A percentile compares a stretch with the other conserved stretches of the same genome.
These are phyloP conservation scores for Candida nitratophila DNA, from an alignment of 805 yeast genomes.

Conservation along the genomic window DNA sequence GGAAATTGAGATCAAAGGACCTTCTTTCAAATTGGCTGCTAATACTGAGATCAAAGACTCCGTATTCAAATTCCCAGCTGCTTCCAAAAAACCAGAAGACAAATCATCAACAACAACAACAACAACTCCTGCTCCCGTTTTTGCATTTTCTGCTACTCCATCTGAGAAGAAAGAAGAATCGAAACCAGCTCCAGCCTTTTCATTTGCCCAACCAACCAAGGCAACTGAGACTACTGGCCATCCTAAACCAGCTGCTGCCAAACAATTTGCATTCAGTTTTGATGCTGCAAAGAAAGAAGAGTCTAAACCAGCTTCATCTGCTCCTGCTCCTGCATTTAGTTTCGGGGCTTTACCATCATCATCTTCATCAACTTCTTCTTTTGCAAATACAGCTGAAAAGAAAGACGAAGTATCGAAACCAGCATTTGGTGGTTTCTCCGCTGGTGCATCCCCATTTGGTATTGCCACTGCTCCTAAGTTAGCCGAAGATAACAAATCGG, in stretches of 20 bases:
- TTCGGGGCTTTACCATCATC: constrained; percentile 2
- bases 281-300: constrained; percentile 4
- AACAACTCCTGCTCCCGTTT: not conserved
- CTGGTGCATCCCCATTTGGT: constrained; percentile 1
- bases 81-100: constrained; percentile 4
- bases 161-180: constrained; percentile 8
- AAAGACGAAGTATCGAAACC: not conserved
- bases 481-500: too few species aligned
- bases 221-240: too few species aligned
- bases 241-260: constrained; percentile 3
- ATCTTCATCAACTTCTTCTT: not conserved
- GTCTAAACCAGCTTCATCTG: not conserved
- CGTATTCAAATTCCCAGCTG: constrained; percentile 22
- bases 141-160: not conserved
- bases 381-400: not conserved
- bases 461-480: not conserved
- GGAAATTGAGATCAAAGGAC: constrained; percentile 67
- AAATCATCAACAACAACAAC: not conserved
- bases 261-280: constrained; percentile 10
- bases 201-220: too few species aligned
- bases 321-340: constrained; percentile 1
- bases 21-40: constrained; percentile 44
- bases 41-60: constrained; percentile 28
- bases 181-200: constrained; percentile 13
- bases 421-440: not conserved